Percentiles rank a stretch among this genome's conserved stretches.
These are phyloP conservation scores for Cynara cardunculus DNA, from an alignment of 129 eudicot genomes.

Conservation along the genomic window DNA sequence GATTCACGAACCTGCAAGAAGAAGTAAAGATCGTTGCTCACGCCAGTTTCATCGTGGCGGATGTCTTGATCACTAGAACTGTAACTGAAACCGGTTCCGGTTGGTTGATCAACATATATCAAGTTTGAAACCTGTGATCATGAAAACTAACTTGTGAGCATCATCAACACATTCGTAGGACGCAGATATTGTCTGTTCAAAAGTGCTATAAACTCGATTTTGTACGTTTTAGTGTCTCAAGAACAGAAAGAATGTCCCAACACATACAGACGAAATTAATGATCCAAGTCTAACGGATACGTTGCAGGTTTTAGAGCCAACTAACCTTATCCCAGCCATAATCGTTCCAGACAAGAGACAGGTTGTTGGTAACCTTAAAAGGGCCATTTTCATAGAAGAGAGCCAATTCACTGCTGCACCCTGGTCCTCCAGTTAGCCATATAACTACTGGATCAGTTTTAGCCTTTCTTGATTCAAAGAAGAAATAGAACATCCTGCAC, in stretches of 20 bases:
- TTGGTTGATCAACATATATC: conserved; percentile 90
- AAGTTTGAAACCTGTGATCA: conserved; percentile 71
- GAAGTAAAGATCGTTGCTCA: conserved; percentile 70
- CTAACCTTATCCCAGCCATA: conserved; percentile 89
- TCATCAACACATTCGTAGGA: background rate
- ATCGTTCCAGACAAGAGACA: conserved; percentile 81
- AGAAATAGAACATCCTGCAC: conserved; percentile 91
- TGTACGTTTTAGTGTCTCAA: background rate
- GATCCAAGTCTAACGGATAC: background rate
- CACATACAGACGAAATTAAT: background rate
- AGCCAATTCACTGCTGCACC: conserved; percentile 84
- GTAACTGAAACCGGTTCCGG: conserved; percentile 94
- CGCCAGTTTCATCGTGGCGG: conserved; percentile 56
- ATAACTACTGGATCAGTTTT: conserved; percentile 75
- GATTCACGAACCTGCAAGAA: conserved; percentile 66
- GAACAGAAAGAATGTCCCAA: background rate
- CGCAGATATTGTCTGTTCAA: background rate
- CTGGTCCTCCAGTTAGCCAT: conserved; percentile 96
- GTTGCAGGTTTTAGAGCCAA: background rate
- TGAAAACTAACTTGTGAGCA: background rate
- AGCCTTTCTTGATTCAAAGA: conserved; percentile 75
- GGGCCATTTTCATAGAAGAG: conserved; percentile 96
- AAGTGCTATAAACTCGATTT: background rate
- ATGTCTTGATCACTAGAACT: conserved; percentile 47
- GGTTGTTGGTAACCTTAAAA: conserved; percentile 56